phyloP scores from a whole-genome alignment of 306 rosid genomes.

The Parietaria judaica region DNA sequence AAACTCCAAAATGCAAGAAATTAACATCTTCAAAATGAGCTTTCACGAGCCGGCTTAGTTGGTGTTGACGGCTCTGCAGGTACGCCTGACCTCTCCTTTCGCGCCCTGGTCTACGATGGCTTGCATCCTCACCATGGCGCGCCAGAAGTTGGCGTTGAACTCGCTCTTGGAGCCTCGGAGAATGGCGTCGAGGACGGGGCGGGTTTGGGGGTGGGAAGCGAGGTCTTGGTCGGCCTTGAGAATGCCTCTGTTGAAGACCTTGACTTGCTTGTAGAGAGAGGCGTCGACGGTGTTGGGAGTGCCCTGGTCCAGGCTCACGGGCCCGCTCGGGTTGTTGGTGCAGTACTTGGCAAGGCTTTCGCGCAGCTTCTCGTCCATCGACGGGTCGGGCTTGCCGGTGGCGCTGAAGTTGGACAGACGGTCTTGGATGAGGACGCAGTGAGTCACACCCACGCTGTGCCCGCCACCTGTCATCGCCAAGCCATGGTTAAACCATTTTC shows the following conservation, averaged over 20 bases:
- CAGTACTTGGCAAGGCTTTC: not conserved
- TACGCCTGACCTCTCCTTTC: too few species aligned
- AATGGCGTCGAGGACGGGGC: not conserved
- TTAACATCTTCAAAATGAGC: too few species aligned
- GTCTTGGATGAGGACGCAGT: not conserved
- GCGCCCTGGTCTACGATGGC: not conserved
- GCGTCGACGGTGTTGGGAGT: slow-evolving; percentile 1
- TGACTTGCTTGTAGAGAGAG: not conserved
- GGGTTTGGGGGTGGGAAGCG: not conserved
- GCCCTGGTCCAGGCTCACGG: not conserved
- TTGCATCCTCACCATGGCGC: not conserved
- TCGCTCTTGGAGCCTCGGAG: not conserved
- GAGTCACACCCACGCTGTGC: not conserved
- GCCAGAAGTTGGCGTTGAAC: not conserved
- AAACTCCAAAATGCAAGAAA: too few species aligned
- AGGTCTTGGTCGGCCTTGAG: not conserved
- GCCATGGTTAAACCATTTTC: too few species aligned
- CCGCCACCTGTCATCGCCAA: not conserved
- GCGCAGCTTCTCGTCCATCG: not conserved
- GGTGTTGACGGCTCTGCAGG: too few species aligned
- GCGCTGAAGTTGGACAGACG: not conserved
- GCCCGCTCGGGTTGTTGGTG: not conserved
- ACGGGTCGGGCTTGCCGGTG: not conserved
- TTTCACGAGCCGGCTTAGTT: too few species aligned
- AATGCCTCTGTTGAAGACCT: not conserved